Conservation (phyloP, 208 protist genomes). For the Crithidia mellificae region DNA sequence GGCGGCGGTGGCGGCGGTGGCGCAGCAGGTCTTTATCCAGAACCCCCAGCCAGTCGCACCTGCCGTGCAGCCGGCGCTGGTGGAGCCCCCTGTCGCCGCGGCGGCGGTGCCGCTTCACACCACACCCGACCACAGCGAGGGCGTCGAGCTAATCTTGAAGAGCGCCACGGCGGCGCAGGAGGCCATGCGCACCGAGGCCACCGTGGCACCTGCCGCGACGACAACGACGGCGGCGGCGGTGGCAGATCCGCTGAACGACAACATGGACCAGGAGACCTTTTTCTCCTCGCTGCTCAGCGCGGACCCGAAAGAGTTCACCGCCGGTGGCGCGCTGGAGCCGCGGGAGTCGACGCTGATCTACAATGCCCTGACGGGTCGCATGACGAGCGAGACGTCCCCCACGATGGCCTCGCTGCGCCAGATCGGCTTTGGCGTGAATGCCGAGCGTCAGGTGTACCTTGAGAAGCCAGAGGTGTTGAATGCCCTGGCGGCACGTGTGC, state of each 20-base stretch:
- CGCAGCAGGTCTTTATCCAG: conserved; percentile 17
- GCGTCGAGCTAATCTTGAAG: neutral
- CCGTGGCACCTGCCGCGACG: neutral
- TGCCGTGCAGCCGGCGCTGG: neutral
- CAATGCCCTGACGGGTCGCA: conserved; percentile 84
- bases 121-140: neutral
- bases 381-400: conserved; percentile 73
- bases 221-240: neutral
- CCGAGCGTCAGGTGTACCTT: conserved; percentile 65
- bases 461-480: conserved; percentile 62
- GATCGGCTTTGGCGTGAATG: conserved; percentile 83
- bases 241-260: conserved; percentile 20
- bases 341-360: conserved; percentile 69
- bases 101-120: neutral
- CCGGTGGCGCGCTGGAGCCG: conserved; percentile 4
- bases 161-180: neutral
- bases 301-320: neutral
- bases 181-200: neutral
- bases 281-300: conserved; percentile 32
- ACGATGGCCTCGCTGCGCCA: conserved; percentile 57
- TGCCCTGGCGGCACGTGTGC: conserved; percentile 62
- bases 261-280: conserved; percentile 35
- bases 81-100: conserved; percentile 12
- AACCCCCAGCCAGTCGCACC: conserved; percentile 13
- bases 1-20: conserved; percentile 6